These are phyloP conservation scores for Warburgia ugandensis DNA, from an alignment of 164 flowering plant species.

Conservation along the genomic window DNA sequence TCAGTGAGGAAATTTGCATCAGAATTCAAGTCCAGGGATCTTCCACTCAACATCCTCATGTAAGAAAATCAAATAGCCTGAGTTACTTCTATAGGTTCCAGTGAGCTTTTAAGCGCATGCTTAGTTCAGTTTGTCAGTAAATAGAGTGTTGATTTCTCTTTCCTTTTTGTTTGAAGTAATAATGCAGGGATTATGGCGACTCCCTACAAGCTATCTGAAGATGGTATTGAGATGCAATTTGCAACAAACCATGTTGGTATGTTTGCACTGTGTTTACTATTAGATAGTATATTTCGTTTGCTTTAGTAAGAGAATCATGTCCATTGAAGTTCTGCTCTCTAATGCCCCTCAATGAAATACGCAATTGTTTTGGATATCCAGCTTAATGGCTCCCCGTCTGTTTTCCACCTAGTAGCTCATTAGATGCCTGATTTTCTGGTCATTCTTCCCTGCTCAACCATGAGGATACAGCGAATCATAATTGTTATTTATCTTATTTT, in stretches of 20 bases:
- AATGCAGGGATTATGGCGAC: conserved; percentile 70
- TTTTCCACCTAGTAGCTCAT: too few species aligned
- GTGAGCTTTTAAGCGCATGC: background rate
- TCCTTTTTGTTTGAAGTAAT: conserved; percentile 37
- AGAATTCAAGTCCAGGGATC: conserved; percentile 37
- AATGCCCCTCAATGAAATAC: too few species aligned
- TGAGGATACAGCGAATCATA: too few species aligned
- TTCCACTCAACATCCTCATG: conserved; percentile 64
- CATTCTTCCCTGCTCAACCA: too few species aligned
- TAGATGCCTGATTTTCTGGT: too few species aligned
- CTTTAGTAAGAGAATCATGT: too few species aligned
- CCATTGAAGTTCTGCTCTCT: too few species aligned
- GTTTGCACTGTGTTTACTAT: background rate
- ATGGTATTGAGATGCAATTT: conserved; percentile 62
- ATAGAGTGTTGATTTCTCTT: background rate
- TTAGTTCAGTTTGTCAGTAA: background rate
- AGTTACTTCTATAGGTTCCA: too few species aligned
- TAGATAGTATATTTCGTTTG: background rate
- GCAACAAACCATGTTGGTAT: conserved; percentile 77
- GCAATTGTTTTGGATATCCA: too few species aligned
- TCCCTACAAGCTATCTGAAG: conserved; percentile 58
- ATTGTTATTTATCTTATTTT: too few species aligned
- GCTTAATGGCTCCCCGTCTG: too few species aligned
- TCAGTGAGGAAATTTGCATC: conserved; percentile 65
- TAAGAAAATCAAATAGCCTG: too few species aligned